Evolutionary conservation across 2,329 filamentous ascomycete species (phyloP).

Genomic region (Colletotrichum sp.): DNA sequence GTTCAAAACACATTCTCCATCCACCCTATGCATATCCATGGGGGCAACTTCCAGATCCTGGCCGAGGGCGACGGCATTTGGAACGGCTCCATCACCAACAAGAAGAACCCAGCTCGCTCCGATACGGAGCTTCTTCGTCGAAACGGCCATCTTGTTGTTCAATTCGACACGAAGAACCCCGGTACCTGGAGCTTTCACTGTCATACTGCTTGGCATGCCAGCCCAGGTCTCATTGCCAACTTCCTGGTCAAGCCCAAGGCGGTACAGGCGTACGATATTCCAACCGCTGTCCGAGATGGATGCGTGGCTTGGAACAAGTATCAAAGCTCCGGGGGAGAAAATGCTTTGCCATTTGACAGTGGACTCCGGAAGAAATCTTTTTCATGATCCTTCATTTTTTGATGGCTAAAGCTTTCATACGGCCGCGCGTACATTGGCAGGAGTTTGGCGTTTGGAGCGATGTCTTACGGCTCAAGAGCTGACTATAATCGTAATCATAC

Average conservation of each 20-base stretch:
- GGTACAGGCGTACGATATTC: not conserved
- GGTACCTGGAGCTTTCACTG: conserved; percentile 48
- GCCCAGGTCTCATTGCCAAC: conserved; percentile 13
- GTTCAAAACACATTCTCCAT: conserved; percentile 63
- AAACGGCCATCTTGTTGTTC: conserved; percentile 46
- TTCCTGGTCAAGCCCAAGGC: conserved; percentile 1
- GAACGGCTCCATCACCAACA: conserved; percentile 11
- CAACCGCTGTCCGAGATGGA: not conserved
- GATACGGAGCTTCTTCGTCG: conserved; percentile 11
- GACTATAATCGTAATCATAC: not conserved
- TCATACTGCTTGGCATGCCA: conserved; percentile 58
- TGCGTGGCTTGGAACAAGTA: conserved; percentile 7
- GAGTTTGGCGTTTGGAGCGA: not conserved
- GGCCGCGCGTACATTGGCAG: not conserved
- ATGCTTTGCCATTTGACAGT: conserved; percentile 9
- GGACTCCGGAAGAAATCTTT: not conserved
- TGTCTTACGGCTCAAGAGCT: not conserved
- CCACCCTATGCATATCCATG: conserved; percentile 70
- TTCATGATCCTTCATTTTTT: not conserved
- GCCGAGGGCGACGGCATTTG: conserved; percentile 36
- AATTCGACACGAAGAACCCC: conserved; percentile 47
- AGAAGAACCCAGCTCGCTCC: conserved; percentile 1
- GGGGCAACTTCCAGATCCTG: conserved; percentile 61
- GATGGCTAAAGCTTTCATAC: not conserved
- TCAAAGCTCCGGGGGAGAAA: not conserved